Base-by-base conservation (phyloP, 768 basidiomycete genomes). In the Tylopilus subfusipes region DNA sequence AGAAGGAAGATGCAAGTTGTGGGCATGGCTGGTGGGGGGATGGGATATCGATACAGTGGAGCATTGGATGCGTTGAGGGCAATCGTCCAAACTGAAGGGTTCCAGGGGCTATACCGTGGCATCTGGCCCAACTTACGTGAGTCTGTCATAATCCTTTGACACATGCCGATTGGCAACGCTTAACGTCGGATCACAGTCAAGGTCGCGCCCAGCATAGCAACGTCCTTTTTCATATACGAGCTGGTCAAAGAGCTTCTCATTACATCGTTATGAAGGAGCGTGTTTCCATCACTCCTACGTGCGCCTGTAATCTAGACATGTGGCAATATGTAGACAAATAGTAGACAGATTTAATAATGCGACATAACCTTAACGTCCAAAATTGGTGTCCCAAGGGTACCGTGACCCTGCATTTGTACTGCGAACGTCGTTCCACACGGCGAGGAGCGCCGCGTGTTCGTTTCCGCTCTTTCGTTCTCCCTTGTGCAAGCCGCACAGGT, bases 1-100 rank as follows among this genome's bases (percentile, higher is more conserved):
- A 80, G 96, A 44, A 81, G 96, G 56, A 96, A 98, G 78, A 93
- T 98, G 88, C 96, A 98, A 70, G 90, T 96, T 55, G 80, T 84
- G 6, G 92, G 92, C 13, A 86, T 94, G 84, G 72, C 80, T 61
- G 76, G 73, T 13, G 80, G 79, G 18, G 75, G 78, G 13, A 66
- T 82, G 56, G 78, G 79, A 43, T 74, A 83, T 61, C 84, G 84
- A 70, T 95, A 93, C 71, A 83, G 73, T 40, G 90, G 91, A 10
- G 94, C 93, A 7, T 54, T 92, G 31, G 86, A 94, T 68, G 93
- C 91, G 10, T 70, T 94, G 59, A 69, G 68, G 53, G 78, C 79
- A 48, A 92, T 92, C 44, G 39, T 93, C 16, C 79, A 74, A 34
- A 77, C 77, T 1, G 95, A 98, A 68, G 95, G 95, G 4, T 53